A percentile compares a stretch with the other conserved stretches of the same genome.
phyloP scores from a whole-genome alignment of 495 filamentous ascomycete species.

The Talaromyces adpressus region DNA sequence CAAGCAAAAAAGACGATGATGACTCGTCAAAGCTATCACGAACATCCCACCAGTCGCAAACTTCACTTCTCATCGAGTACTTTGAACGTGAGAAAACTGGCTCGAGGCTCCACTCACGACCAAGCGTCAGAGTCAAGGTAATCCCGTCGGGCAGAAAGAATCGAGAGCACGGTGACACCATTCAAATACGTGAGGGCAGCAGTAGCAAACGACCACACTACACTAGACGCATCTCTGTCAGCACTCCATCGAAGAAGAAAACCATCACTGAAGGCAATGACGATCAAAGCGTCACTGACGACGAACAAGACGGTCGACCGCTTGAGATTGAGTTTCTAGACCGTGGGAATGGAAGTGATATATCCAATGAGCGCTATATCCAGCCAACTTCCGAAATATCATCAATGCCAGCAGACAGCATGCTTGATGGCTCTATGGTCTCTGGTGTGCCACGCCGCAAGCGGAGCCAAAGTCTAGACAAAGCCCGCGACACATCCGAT shows the following conservation, averaged over 20 bases:
- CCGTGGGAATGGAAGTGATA: constrained; percentile 48
- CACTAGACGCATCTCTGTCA: constrained; percentile 55
- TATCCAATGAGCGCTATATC: constrained; percentile 56
- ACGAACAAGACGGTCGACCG: constrained; percentile 67
- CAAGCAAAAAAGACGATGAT: constrained; percentile 41
- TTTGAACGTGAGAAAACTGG: constrained; percentile 79
- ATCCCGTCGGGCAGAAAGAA: constrained; percentile 68
- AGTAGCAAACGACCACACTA: constrained; percentile 58
- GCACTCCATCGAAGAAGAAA: constrained; percentile 46
- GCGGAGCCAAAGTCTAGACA: constrained; percentile 51
- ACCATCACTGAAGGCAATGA: constrained; percentile 44
- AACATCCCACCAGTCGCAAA: constrained; percentile 63
- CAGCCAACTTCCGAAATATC: constrained; percentile 74
- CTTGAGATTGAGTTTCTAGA: constrained; percentile 80
- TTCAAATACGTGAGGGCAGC: constrained; percentile 75
- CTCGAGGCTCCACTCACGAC: constrained; percentile 55
- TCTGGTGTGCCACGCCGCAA: constrained; percentile 41
- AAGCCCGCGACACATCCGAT: constrained; percentile 35
- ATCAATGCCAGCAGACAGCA: constrained; percentile 82
- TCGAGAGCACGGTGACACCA: constrained; percentile 56
- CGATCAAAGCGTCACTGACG: constrained; percentile 53
- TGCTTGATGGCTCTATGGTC: constrained; percentile 61
- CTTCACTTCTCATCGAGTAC: constrained; percentile 94
- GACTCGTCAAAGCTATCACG: constrained; percentile 42
- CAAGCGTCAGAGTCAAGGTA: constrained; percentile 91